phyloP scores from a whole-genome alignment of 176 grass and related monocot genomes.

The Carex parvula region DNA sequence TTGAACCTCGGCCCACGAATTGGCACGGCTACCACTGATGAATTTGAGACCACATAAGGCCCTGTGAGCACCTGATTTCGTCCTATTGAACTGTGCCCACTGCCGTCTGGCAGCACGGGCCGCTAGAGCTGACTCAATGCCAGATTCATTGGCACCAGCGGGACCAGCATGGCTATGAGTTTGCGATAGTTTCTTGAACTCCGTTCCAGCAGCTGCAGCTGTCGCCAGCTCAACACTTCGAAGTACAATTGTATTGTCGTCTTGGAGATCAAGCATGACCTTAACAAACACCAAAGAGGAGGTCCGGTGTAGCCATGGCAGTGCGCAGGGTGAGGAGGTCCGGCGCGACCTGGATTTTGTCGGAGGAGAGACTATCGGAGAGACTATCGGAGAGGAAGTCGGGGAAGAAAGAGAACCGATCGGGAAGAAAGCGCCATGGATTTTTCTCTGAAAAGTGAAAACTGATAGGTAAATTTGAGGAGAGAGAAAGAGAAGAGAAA shows the following conservation, averaged over 20 bases:
- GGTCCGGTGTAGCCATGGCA: too few species aligned
- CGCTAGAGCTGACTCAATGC: conserved; percentile 71
- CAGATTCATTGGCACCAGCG: conserved; percentile 17
- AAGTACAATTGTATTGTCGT: conserved; percentile 91
- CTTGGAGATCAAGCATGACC: conserved; percentile 91
- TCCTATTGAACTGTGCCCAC: conserved; percentile 77
- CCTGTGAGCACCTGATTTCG: conserved; percentile 61
- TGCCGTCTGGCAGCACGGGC: conserved; percentile 56
- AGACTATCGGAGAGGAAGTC: too few species aligned
- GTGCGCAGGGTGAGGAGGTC: too few species aligned
- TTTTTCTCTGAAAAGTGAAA: too few species aligned
- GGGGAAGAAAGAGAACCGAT: too few species aligned
- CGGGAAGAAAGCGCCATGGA: too few species aligned
- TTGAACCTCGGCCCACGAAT: conserved; percentile 76
- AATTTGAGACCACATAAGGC: conserved; percentile 84
- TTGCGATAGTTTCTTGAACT: conserved; percentile 59
- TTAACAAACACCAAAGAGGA: conserved; percentile 50
- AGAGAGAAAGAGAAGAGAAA: too few species aligned
- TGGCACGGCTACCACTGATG: conserved; percentile 79
- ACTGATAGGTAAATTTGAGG: too few species aligned
- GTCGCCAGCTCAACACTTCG: conserved; percentile 82
- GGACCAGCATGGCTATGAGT: conserved; percentile 37
- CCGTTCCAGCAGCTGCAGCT: conserved; percentile 16
- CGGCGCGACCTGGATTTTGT: too few species aligned
- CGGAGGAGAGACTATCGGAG: too few species aligned